Conservation (phyloP, 495 filamentous ascomycete genomes). For the Hypoxylon crocopeplum region DNA sequence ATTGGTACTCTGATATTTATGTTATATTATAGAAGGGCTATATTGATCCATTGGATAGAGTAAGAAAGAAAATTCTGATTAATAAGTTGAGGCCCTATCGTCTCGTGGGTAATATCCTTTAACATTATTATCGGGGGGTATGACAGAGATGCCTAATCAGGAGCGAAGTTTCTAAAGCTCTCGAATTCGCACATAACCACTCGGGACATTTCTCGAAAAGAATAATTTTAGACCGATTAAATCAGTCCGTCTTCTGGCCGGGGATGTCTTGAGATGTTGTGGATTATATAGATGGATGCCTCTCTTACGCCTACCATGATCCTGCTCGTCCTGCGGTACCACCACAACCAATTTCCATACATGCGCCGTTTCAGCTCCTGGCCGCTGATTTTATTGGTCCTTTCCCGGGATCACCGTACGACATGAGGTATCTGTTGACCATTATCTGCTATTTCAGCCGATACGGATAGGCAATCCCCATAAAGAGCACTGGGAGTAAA, state of each 20-base stretch:
- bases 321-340: neutral
- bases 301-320: neutral
- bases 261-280: neutral
- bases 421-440: neutral
- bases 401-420: neutral
- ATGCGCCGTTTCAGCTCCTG: neutral
- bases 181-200: neutral
- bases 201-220: neutral
- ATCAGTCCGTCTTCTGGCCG: neutral
- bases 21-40: no score
- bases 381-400: neutral
- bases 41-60: no score
- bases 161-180: neutral
- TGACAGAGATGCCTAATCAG: neutral
- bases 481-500: neutral
- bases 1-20: no score
- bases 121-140: neutral
- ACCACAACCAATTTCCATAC: neutral
- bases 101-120: no score
- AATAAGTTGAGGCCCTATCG: no score
- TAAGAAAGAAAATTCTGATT: no score
- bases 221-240: neutral
- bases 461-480: neutral
- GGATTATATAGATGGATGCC: neutral
- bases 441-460: neutral